Conservation (phyloP, 768 basidiomycete species). For the Suillus brevipes region DNA sequence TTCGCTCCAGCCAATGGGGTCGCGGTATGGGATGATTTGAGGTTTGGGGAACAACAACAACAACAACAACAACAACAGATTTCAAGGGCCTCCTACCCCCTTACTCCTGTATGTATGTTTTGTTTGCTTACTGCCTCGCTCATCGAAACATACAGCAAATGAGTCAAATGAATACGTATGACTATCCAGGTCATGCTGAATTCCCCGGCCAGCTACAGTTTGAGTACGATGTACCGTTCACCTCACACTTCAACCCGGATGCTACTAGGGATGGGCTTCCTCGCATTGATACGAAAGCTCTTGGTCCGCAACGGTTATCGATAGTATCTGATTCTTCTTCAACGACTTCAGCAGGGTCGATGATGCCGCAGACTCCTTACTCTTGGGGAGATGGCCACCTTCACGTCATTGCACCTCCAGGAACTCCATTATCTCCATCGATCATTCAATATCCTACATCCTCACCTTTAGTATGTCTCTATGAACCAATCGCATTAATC, state of each 20-base stretch:
- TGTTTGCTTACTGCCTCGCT: not conserved
- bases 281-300: not conserved
- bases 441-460: not conserved
- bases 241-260: not conserved
- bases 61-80: not conserved
- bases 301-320: not conserved
- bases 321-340: constrained; percentile 5
- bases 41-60: not conserved
- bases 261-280: not conserved
- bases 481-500: too few relatives aligned
- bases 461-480: constrained; percentile 1
- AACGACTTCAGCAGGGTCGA: not conserved
- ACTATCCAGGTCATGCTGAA: not conserved
- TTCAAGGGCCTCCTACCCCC: not conserved
- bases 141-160: not conserved
- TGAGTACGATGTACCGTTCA: not conserved
- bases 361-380: not conserved
- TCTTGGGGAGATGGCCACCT: not conserved
- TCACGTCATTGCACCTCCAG: not conserved
- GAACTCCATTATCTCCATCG: not conserved
- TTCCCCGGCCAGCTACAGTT: not conserved
- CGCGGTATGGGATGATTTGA: not conserved
- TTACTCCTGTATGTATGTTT: not conserved
- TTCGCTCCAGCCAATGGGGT: not conserved
- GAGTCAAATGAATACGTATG: not conserved